Conservation (phyloP, 176 grass and related monocot species). For the Bonia amplexicaulis region DNA sequence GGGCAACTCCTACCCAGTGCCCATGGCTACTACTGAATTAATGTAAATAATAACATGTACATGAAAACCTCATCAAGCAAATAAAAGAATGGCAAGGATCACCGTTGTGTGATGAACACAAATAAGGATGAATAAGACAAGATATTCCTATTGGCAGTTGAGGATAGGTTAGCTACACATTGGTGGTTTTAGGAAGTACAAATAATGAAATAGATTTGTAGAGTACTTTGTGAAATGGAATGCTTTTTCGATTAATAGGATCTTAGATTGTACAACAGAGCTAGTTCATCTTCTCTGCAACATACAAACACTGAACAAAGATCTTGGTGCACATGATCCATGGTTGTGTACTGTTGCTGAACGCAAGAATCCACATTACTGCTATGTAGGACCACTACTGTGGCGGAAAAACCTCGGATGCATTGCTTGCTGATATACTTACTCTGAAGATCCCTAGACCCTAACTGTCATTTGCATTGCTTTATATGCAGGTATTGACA, state of each 20-base stretch:
- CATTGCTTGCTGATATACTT: constrained; percentile 1
- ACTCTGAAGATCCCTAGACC: background rate
- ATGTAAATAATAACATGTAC: background rate
- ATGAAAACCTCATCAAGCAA: background rate
- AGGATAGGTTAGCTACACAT: background rate
- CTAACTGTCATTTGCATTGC: constrained; percentile 15
- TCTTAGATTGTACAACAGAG: background rate
- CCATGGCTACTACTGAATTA: background rate
- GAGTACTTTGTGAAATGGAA: background rate
- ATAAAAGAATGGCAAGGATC: background rate
- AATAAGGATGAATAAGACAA: background rate
- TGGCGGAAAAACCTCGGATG: background rate
- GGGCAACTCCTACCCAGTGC: background rate
- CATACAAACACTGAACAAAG: background rate
- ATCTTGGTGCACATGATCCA: constrained; percentile 4
- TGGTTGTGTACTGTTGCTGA: constrained; percentile 11
- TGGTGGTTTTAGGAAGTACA: background rate
- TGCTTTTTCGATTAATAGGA: background rate
- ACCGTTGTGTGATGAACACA: background rate
- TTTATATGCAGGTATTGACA: constrained; percentile 72
- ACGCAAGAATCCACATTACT: background rate
- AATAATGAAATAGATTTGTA: background rate
- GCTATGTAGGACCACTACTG: background rate
- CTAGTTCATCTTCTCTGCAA: constrained; percentile 5
- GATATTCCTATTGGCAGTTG: constrained; percentile 11